A percentile compares a stretch with the other conserved stretches of the same genome.
These are phyloP conservation scores for Pigoraptor vietnamica DNA, from an alignment of 78 protist species.

Conservation along the genomic window DNA sequence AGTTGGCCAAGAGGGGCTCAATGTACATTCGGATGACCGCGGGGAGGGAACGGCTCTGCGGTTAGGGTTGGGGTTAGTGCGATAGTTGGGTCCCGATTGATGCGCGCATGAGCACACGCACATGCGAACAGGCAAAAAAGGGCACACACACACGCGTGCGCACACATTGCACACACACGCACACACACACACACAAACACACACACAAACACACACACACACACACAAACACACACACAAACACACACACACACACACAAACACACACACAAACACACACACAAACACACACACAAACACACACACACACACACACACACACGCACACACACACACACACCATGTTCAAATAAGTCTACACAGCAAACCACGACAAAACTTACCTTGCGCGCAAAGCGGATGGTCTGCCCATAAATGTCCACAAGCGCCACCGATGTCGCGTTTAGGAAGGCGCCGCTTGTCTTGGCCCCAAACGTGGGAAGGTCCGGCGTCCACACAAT, in stretches of 20 bases:
- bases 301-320: not conserved
- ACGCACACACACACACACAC: not conserved
- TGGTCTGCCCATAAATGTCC: not conserved
- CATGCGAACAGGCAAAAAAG: too few species aligned
- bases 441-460: not conserved
- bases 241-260: not conserved
- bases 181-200: not conserved
- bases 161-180: not conserved
- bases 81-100: too few species aligned
- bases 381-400: not conserved
- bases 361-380: not conserved
- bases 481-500: not conserved
- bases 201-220: not conserved
- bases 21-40: not conserved
- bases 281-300: not conserved
- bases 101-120: not conserved
- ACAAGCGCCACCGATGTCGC: not conserved
- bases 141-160: not conserved
- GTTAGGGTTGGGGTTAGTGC: not conserved
- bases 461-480: not conserved
- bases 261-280: not conserved
- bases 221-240: not conserved
- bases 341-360: not conserved
- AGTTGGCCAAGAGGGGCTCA: not conserved
- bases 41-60: not conserved